Base-by-base conservation (phyloP, 306 rosid genomes). In the Malus asiatica region DNA sequence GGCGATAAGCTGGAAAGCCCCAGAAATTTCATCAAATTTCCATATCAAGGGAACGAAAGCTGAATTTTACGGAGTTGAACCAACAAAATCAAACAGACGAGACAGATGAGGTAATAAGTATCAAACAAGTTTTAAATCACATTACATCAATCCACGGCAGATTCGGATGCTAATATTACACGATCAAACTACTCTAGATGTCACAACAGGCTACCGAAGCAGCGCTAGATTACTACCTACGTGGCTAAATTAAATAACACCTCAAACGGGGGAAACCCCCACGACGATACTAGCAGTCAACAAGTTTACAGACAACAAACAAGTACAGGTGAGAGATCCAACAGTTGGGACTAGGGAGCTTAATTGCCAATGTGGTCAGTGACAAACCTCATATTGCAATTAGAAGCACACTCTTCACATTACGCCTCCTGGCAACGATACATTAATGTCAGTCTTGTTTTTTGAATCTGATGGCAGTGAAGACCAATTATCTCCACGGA, bases 401-500 rank as follows among this genome's bases (percentile, higher is more conserved):
- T 66, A 62, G 22, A 68, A 33, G 68, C 19, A 16, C 40, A 73
- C 60, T 32, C 51, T 20, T 25, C 29, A 46, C 22, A 76, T 81
- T 73, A 92, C 30, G 18, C 87, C 93, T 72, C 88, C 88, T 11
- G 91, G 86, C 72, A 91, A 87, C 33, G 96, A 81, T 75, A 86
- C 86, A 44, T 90, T 94, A 67, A 84, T 89, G 86, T 92, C 98
- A 35, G 96, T 71, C 81, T 87, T 89, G 18, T 71, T 86, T 77
- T 83, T 91, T 7, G 83, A 73, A 79, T 94, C 98, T 0, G 79
- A 75, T 2, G 88, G 90, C 77, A 80, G 10, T 4, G 93, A 78
- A n/a, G 98, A 75, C 96, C 97, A 92, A 77, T 70, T 91, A 38
- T 93, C 90, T 22, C 87, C 88, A 0, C 86, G 93, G 80, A 89